Percentiles rank a stretch among this genome's conserved stretches.
Evolutionary conservation across 169 alveolate genomes (phyloP).

Genomic region (Eimeria necatrix): DNA sequence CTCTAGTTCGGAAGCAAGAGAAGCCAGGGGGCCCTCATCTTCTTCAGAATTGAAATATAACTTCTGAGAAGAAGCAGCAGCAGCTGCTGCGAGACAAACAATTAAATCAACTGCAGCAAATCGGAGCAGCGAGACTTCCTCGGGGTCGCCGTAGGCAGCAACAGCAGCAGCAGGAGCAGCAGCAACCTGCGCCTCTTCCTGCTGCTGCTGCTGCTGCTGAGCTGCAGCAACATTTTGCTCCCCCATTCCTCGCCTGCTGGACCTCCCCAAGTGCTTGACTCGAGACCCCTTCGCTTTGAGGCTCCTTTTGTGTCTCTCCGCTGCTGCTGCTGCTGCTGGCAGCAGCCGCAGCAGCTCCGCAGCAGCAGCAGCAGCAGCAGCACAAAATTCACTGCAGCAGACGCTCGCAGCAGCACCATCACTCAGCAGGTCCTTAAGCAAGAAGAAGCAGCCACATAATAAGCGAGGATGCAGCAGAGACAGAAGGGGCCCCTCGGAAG

Average conservation of each 20-base stretch:
- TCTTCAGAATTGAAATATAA: background rate
- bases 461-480: conserved; percentile 23
- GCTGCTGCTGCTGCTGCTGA: conserved; percentile 36
- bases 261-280: background rate
- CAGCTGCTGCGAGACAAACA: background rate
- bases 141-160: conserved; percentile 6
- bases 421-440: background rate
- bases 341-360: conserved; percentile 5
- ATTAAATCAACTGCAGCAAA: background rate
- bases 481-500: background rate
- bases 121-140: background rate
- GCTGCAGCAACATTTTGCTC: background rate
- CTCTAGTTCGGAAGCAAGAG: background rate
- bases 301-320: background rate
- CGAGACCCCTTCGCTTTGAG: background rate
- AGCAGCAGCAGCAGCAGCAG: conserved; percentile 35
- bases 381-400: background rate
- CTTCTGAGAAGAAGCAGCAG: background rate
- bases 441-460: conserved; percentile 9
- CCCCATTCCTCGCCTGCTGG: conserved; percentile 5
- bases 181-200: background rate
- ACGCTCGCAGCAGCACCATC: background rate
- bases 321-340: background rate
- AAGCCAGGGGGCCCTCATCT: background rate
- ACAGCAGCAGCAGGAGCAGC: background rate